Percentiles rank a stretch among this genome's conserved stretches.
phyloP scores from a whole-genome alignment of 805 yeast genomes.

The Scheffersomyces amazonensis region DNA sequence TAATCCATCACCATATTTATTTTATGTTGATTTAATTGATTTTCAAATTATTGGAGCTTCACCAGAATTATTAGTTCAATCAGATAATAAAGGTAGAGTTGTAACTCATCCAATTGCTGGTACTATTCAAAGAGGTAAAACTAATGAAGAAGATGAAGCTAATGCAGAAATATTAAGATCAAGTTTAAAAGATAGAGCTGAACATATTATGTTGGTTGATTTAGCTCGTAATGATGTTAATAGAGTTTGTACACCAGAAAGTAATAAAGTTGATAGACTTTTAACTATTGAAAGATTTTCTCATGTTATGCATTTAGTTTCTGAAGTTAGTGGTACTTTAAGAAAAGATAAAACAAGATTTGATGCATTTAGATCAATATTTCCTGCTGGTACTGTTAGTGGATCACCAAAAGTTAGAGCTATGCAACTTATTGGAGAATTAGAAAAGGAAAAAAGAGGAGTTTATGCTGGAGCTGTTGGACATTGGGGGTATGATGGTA shows the following conservation, averaged over 20 bases:
- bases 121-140: conserved; percentile 85
- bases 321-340: conserved; percentile 90
- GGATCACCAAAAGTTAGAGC: conserved; percentile 99
- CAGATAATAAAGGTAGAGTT: conserved; percentile 68
- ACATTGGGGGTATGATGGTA: conserved; percentile 95
- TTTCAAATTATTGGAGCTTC: conserved; percentile 97
- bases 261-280: conserved; percentile 84
- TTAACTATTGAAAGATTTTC: conserved; percentile 90
- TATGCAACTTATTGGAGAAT: conserved; percentile 88
- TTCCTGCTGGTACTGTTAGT: conserved; percentile 98
- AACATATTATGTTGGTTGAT: conserved; percentile 98
- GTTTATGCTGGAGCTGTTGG: conserved; percentile 99
- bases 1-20: conserved; percentile 96
- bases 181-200: conserved; percentile 91
- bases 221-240: conserved; percentile 95
- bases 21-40: conserved; percentile 86
- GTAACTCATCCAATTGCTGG: conserved; percentile 99
- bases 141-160: conserved; percentile 86
- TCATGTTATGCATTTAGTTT: conserved; percentile 95
- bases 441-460: conserved; percentile 91
- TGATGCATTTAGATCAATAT: conserved; percentile 95
- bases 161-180: conserved; percentile 71
- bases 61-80: conserved; percentile 87
- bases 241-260: conserved; percentile 83
- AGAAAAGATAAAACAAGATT: conserved; percentile 83